phyloP scores from a whole-genome alignment of 768 basidiomycete species.

The Mycena rosella region DNA sequence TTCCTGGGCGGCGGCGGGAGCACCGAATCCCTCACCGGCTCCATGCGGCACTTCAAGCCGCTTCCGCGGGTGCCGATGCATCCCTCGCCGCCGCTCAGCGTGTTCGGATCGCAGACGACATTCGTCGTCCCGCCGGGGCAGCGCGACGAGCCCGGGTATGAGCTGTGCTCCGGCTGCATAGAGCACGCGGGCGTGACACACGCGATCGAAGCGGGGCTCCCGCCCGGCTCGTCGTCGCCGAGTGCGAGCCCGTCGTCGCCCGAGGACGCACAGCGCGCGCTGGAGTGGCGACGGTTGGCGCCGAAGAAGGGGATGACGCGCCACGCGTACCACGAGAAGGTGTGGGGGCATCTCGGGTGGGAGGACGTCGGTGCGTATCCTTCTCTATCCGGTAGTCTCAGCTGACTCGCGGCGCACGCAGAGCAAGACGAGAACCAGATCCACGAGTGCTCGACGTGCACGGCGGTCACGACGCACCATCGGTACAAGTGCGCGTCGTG shows the following conservation, averaged over 20 bases:
- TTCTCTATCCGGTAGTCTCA: slow-evolving; percentile 4
- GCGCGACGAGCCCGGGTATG: slow-evolving; percentile 68
- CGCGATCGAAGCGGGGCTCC: slow-evolving; percentile 71
- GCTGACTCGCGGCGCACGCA: slow-evolving; percentile 34
- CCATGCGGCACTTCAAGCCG: slow-evolving; percentile 36
- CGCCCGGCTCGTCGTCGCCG: slow-evolving; percentile 61
- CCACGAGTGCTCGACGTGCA: slow-evolving; percentile 87
- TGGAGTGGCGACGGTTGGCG: slow-evolving; percentile 75
- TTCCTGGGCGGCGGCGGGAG: slow-evolving; percentile 26
- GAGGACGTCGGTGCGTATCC: slow-evolving; percentile 82
- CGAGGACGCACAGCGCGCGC: slow-evolving; percentile 65
- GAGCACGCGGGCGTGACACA: slow-evolving; percentile 84
- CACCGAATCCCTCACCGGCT: slow-evolving; percentile 32
- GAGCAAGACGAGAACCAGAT: slow-evolving; percentile 78
- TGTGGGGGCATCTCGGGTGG: slow-evolving; percentile 90
- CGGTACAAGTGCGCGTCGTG: slow-evolving; percentile 92
- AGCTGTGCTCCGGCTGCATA: slow-evolving; percentile 87
- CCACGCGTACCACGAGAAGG: slow-evolving; percentile 89
- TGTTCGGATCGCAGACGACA: slow-evolving; percentile 33
- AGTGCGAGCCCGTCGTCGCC: slow-evolving; percentile 59
- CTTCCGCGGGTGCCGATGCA: slow-evolving; percentile 34
- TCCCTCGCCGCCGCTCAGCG: slow-evolving; percentile 1
- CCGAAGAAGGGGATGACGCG: slow-evolving; percentile 84
- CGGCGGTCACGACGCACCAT: slow-evolving; percentile 66
- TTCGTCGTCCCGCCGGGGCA: slow-evolving; percentile 29